A percentile compares a stretch with the other conserved stretches of the same genome.
Conservation (phyloP, 768 basidiomycete species). For the Kwoniella dendrophila region DNA sequence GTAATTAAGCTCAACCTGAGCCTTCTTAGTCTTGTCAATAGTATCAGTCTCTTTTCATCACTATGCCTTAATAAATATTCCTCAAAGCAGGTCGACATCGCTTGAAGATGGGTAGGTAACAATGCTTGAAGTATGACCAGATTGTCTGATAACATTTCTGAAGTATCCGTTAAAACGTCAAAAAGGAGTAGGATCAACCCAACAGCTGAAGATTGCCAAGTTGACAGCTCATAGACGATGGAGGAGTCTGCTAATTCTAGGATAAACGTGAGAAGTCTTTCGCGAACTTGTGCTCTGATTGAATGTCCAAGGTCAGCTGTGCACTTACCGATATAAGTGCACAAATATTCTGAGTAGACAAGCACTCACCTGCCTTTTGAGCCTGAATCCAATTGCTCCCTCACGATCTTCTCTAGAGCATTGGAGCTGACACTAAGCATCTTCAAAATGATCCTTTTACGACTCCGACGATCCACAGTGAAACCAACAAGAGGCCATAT, state of each 20-base stretch:
- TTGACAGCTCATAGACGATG: constrained; percentile 13
- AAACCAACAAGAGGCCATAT: constrained; percentile 36
- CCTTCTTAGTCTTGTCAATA: constrained; percentile 22
- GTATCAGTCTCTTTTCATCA: constrained; percentile 31
- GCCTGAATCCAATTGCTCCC: constrained; percentile 12
- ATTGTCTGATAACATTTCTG: constrained; percentile 21
- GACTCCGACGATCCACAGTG: constrained; percentile 15
- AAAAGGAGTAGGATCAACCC: constrained; percentile 35
- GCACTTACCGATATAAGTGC: no score
- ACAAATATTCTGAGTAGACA: no score
- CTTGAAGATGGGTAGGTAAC: constrained; percentile 28
- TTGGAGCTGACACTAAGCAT: constrained; percentile 27
- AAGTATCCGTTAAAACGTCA: constrained; percentile 29
- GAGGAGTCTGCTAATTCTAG: constrained; percentile 33
- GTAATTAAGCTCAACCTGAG: constrained; percentile 20
- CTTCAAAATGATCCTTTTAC: constrained; percentile 27
- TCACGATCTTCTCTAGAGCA: constrained; percentile 29
- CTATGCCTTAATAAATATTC: constrained; percentile 34
- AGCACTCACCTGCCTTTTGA: constrained; percentile 13
- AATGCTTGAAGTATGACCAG: constrained; percentile 24
- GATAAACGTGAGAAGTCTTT: constrained; percentile 29
- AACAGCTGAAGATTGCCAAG: constrained; percentile 27
- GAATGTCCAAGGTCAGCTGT: background rate
- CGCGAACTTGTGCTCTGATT: constrained; percentile 15
- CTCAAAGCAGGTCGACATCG: constrained; percentile 38